These are phyloP conservation scores for Warburgia ugandensis DNA, from an alignment of 164 flowering plant genomes.

Conservation along the genomic window DNA sequence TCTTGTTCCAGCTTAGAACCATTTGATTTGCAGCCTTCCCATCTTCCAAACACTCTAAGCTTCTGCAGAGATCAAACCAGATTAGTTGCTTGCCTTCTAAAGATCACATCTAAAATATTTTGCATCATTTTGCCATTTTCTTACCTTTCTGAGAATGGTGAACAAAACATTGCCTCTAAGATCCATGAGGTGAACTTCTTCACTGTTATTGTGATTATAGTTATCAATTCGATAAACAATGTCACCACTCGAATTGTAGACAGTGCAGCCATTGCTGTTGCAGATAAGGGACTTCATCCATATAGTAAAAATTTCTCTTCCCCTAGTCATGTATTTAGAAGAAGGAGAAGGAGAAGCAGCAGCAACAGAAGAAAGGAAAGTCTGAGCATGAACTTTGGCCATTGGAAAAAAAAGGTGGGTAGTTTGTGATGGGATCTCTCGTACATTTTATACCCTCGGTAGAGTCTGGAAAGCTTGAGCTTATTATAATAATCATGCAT, in stretches of 20 bases:
- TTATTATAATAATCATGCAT: no score
- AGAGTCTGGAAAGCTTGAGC: no score
- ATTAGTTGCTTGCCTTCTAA: neutral
- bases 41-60: slow-evolving; percentile 13
- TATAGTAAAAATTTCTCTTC: slow-evolving; percentile 25
- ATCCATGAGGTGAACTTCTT: slow-evolving; percentile 34
- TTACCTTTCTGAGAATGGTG: slow-evolving; percentile 27
- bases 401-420: neutral
- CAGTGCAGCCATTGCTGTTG: slow-evolving; percentile 35
- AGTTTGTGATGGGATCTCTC: no score
- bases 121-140: neutral
- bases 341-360: slow-evolving; percentile 8
- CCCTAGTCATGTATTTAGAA: slow-evolving; percentile 1
- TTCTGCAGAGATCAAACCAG: slow-evolving; percentile 9
- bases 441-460: no score
- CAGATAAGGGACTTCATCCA: slow-evolving; percentile 42
- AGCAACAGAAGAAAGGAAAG: neutral
- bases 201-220: slow-evolving; percentile 18
- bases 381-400: slow-evolving; percentile 9
- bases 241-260: slow-evolving; percentile 24
- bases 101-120: neutral
- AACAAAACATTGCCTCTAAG: slow-evolving; percentile 22
- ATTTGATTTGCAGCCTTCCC: slow-evolving; percentile 21
- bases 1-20: slow-evolving; percentile 5
- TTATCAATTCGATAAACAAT: slow-evolving; percentile 35